A percentile compares a stretch with the other conserved stretches of the same genome.
Evolutionary conservation across 441 rosid genomes (phyloP).

Genomic region (Erodium texanum): DNA sequence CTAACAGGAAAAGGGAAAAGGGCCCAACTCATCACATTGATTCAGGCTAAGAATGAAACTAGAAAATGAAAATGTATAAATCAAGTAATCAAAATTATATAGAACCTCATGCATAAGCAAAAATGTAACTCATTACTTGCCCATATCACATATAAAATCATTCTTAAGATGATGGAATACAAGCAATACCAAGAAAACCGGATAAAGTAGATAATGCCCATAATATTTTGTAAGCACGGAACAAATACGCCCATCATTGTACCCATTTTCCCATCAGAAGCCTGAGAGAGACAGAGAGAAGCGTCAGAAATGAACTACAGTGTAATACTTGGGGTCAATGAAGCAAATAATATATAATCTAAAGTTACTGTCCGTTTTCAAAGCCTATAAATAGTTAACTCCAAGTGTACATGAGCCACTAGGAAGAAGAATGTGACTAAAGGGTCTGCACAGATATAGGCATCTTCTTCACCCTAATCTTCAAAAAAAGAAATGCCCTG

Average conservation of each 20-base stretch:
- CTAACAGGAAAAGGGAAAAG: background rate
- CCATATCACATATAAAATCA: constrained; percentile 8
- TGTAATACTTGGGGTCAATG: constrained; percentile 4
- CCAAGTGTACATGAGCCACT: background rate
- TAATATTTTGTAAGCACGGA: constrained; percentile 94
- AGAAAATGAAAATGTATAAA: background rate
- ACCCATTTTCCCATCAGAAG: constrained; percentile 64
- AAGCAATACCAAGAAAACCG: constrained; percentile 82
- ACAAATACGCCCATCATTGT: constrained; percentile 99
- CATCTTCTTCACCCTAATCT: no score
- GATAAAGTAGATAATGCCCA: constrained; percentile 97
- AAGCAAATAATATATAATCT: background rate
- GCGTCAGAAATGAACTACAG: constrained; percentile 15
- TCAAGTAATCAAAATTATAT: background rate
- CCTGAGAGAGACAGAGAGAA: constrained; percentile 33
- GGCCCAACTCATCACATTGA: background rate
- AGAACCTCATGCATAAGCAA: background rate
- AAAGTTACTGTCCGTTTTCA: background rate
- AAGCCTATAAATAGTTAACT: constrained; percentile 5
- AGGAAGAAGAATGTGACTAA: background rate
- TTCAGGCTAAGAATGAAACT: background rate
- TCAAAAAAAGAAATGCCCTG: no score
- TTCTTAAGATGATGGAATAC: background rate
- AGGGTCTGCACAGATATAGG: background rate
- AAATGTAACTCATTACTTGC: constrained; percentile 3